phyloP scores from a whole-genome alignment of 225 moss, liverwort and hornwort species.

The Pseudoscleropodium purum region DNA sequence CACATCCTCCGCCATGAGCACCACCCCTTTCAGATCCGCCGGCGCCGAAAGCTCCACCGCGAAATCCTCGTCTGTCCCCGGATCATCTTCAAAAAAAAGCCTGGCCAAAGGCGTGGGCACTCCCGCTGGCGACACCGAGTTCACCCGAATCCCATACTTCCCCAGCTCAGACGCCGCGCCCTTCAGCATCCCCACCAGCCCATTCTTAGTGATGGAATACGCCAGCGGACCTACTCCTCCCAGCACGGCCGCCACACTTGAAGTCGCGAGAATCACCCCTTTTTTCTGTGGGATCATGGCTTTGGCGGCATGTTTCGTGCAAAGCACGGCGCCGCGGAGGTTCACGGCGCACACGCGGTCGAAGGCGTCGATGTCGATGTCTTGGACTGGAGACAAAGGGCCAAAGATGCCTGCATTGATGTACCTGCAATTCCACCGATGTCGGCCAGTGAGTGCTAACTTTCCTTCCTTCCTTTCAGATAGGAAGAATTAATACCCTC shows the following conservation, averaged over 20 bases:
- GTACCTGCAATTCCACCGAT: neutral
- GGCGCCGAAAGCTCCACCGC: neutral
- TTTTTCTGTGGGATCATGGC: conserved; percentile 1
- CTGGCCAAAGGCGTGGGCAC: neutral
- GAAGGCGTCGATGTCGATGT: neutral
- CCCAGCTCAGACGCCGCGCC: neutral
- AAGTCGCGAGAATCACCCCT: conserved; percentile 14
- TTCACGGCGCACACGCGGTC: conserved; percentile 3
- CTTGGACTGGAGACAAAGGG: neutral
- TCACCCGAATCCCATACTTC: conserved; percentile 5
- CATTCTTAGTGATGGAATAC: neutral
- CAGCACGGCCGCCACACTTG: conserved; percentile 3
- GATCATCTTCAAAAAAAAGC: too few species aligned
- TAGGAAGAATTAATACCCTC: neutral
- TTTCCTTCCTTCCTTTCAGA: neutral
- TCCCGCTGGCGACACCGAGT: neutral
- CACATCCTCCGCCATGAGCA: neutral
- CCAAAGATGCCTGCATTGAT: conserved; percentile 26
- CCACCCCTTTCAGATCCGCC: neutral
- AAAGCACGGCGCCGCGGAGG: conserved; percentile 8
- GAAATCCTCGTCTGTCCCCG: neutral
- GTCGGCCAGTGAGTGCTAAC: too few species aligned
- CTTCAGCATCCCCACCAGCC: neutral
- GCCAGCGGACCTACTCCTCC: neutral
- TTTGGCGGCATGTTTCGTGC: conserved; percentile 28